Base-by-base conservation (phyloP, 2,329 filamentous ascomycete genomes). In the Fusarium sp. region DNA sequence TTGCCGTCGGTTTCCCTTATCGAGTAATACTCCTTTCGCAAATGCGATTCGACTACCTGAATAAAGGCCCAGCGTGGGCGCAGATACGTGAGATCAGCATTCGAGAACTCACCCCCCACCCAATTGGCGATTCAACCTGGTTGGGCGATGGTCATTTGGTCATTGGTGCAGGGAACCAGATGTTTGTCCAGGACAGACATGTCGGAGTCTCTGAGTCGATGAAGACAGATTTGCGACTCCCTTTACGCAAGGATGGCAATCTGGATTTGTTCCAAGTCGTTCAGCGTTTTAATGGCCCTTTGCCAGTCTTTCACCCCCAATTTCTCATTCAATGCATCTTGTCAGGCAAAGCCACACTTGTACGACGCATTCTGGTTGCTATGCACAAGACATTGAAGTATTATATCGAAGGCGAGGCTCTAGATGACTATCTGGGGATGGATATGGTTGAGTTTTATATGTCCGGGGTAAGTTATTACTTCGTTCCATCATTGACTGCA, bases 71-170 rank as follows among this genome's bases (percentile, higher is more conserved):
- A n/a, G 93, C 94, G 0, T 98, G 94, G 94, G 91, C 93, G 2
- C 86, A 91, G 25, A 91, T 98, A 62, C 86, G 92, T 46, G 92
- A 97, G 76, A 93, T 98, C 59, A 89, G 86, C 73, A 94, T 94
- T 62, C 87, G 91, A 66, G 90, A 94, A 62, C 83, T 94, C 39
- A 97, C 94, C 14, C 93, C 94, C 28, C 93, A 97, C 78, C 92
- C 93, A 0, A 97, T 98, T 52, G 94, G 94, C 4, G 94, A 98
- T 77, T 97, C 94, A 1, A 93, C 93, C 18, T 99, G 96, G 96
- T 83, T 98, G 14, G 89, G 90, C 28, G 90, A 92, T 74, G 95
- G 94, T 1, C 90, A 94, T 74, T 85, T 99, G 14, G 90, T 97
- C 8, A 90, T 98, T 58, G 94, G 94, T 2, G 90, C 94, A 10